Conservation (phyloP, 148 eudicot genomes). For the Rhododendron ferrugineum region DNA sequence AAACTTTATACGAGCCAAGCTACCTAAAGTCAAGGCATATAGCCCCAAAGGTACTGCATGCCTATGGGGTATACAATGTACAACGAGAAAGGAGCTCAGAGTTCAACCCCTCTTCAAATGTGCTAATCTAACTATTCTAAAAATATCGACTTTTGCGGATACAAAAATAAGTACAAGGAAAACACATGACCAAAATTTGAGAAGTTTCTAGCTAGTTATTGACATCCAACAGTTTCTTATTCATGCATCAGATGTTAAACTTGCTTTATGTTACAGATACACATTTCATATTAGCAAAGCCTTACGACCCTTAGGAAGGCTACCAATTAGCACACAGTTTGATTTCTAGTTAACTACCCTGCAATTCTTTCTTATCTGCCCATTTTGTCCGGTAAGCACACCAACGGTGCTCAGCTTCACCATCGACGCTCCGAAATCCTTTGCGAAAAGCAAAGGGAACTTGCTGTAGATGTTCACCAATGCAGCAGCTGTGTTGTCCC, state of each 20-base stretch:
- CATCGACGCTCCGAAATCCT: slow-evolving; percentile 60
- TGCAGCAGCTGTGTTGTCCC: slow-evolving; percentile 39
- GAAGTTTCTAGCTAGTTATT: neutral
- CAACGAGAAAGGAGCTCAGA: neutral
- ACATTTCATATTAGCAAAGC: neutral
- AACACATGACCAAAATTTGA: neutral
- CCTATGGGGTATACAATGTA: neutral
- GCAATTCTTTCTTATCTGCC: slow-evolving; percentile 60
- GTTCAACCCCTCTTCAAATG: too few species aligned
- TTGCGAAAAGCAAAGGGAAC: slow-evolving; percentile 32
- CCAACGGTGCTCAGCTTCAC: slow-evolving; percentile 48
- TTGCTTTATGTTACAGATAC: neutral
- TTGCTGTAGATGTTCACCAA: slow-evolving; percentile 42
- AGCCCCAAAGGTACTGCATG: neutral
- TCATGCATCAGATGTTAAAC: neutral
- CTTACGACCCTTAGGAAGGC: neutral
- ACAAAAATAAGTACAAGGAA: too few species aligned
- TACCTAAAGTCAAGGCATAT: neutral
- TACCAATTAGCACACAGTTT: neutral
- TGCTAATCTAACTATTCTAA: too few species aligned
- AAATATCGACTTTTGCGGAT: too few species aligned
- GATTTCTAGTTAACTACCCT: slow-evolving; percentile 43
- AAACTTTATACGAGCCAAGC: too few species aligned
- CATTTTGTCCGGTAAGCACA: slow-evolving; percentile 53
- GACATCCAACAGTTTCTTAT: neutral